Conservation (phyloP, 768 basidiomycete genomes). For the Suillus weaverae region DNA sequence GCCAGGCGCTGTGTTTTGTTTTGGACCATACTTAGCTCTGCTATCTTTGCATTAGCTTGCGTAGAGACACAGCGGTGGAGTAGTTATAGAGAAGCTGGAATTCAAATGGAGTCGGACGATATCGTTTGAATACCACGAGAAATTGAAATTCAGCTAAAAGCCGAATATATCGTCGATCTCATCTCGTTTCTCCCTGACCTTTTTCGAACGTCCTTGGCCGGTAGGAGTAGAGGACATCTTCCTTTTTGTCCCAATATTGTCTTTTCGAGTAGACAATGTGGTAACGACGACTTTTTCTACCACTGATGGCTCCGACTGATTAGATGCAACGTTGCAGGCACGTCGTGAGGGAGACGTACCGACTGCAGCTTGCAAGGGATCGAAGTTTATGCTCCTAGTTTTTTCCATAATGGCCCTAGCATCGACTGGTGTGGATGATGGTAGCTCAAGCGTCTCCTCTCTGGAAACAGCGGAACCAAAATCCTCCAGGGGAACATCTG, state of each 20-base stretch:
- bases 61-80: neutral
- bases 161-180: conserved; percentile 76
- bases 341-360: neutral
- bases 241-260: neutral
- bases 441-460: neutral
- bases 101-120: neutral
- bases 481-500: conserved; percentile 16
- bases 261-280: neutral
- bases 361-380: neutral
- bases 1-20: conserved; percentile 1
- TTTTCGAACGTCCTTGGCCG: conserved; percentile 22
- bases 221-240: neutral
- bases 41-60: neutral
- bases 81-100: neutral
- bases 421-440: neutral
- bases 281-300: neutral
- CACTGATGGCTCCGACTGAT: neutral
- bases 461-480: conserved; percentile 15
- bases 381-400: neutral
- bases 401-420: neutral
- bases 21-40: neutral
- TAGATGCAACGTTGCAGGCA: neutral
- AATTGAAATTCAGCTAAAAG: conserved; percentile 20
- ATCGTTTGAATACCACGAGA: neutral
- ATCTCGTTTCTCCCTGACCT: conserved; percentile 43